These are phyloP conservation scores for Scytalidium lignicola DNA, from an alignment of 2,329 filamentous ascomycete genomes.

Conservation along the genomic window DNA sequence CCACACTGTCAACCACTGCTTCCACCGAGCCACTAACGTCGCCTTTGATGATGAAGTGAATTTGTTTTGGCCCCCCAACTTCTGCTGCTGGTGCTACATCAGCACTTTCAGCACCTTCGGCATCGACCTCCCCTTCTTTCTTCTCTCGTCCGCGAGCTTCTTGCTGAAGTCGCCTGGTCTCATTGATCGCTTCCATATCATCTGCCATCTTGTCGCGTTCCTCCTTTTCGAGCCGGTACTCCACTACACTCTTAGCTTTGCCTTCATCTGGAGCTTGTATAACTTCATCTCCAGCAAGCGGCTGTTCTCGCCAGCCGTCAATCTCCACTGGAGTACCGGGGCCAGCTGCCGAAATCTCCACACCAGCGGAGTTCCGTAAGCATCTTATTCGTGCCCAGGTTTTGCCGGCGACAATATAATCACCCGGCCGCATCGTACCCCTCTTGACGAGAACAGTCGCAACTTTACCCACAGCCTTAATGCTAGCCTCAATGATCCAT, in stretches of 20 bases:
- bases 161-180: conserved; percentile 49
- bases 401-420: conserved; percentile 80
- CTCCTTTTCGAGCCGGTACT: conserved; percentile 67
- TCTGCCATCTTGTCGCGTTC: conserved; percentile 61
- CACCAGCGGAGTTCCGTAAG: conserved; percentile 79
- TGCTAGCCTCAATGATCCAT: conserved; percentile 87
- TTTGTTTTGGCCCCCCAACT: conserved; percentile 41
- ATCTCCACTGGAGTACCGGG: conserved; percentile 90
- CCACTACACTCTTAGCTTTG: conserved; percentile 71
- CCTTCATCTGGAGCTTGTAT: conserved; percentile 77
- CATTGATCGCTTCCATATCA: conserved; percentile 75
- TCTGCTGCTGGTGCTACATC: conserved; percentile 21
- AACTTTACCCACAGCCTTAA: conserved; percentile 77
- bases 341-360: conserved; percentile 64
- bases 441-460: conserved; percentile 86
- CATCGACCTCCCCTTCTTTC: conserved; percentile 41
- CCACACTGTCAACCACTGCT: conserved; percentile 73
- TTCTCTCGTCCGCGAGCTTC: conserved; percentile 58
- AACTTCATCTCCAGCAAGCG: conserved; percentile 79
- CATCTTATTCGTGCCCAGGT: conserved; percentile 84
- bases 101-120: conserved; percentile 32
- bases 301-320: conserved; percentile 88
- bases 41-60: conserved; percentile 85
- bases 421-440: conserved; percentile 76
- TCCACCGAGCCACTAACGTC: conserved; percentile 94